Base-by-base conservation (phyloP, 2,329 filamentous ascomycete genomes). In the Aspergillus versicolor region DNA sequence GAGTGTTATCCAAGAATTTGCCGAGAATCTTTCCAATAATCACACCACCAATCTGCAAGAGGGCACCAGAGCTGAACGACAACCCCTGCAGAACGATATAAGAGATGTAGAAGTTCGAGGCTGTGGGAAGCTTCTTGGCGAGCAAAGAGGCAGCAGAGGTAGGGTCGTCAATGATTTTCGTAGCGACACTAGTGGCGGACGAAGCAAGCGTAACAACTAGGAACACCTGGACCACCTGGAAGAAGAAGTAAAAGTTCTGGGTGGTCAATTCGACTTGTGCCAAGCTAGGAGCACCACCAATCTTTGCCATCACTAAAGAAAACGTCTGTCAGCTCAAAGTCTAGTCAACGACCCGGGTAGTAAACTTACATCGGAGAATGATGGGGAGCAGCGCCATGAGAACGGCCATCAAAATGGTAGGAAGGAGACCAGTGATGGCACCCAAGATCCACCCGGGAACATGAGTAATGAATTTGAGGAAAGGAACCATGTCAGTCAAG, bases 1-100 rank as follows among this genome's bases (percentile, higher is more conserved):
- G 94, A 0, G 88, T 96, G 63, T 82, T 86, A 61, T 92, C 84
- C 27, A 95, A 79, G 60, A 90, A 79, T 65, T 86, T 89, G 72
- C 92, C 90, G 46, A 92, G 78, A 5, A 96, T 70, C 50, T 86
- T 85, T 69, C 89, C 90, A 30, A 95, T 74, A 46, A 92, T 74
- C 50, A 97, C 82, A 15, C 91, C 91, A 19, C 76, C 79, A 46
- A 89, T 82, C 65, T 95, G 91, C 2, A 95, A 80, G 5, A 97
- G 75, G 1, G 89, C 84, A 46, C 87, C 84, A 0, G 90, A 83
- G 3, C 91, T 89, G 60, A 93, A 86, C 1, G 88, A 88, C 57
- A 97, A 75, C 34, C 93, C 95, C 74, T 97, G 94, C 3, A 99
- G 84, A 32, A 97, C 85, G 63, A 99, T 95, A 77, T 97, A 99